These are phyloP conservation scores for Hordeum marinum DNA, from an alignment of 176 grass and related monocot species.

Conservation along the genomic window DNA sequence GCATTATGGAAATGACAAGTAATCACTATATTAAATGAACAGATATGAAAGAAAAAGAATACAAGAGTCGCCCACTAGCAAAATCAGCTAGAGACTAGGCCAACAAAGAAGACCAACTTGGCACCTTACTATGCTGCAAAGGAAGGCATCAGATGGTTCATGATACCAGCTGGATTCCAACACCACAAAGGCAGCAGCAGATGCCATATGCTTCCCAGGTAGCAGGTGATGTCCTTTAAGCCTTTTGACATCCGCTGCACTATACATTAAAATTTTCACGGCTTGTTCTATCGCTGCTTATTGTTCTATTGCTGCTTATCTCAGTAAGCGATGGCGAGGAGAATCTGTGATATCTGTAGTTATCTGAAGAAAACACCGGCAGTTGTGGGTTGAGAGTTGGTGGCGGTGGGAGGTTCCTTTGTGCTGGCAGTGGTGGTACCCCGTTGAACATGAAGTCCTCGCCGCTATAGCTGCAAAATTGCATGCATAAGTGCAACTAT, in stretches of 20 bases:
- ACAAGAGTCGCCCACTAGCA: background rate
- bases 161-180: conserved; percentile 22
- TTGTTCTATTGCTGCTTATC: conserved; percentile 16
- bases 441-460: conserved; percentile 54
- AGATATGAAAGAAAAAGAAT: background rate
- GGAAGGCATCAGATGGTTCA: conserved; percentile 21
- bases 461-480: conserved; percentile 47
- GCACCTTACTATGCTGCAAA: conserved; percentile 30
- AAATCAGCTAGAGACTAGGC: conserved; percentile 2
- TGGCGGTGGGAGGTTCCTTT: conserved; percentile 60
- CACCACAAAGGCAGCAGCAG: conserved; percentile 12
- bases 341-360: conserved; percentile 63
- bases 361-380: conserved; percentile 43
- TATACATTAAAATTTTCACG: conserved; percentile 61
- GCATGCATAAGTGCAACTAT: background rate
- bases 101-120: background rate
- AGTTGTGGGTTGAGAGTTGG: conserved; percentile 62
- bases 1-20: background rate
- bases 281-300: conserved; percentile 28
- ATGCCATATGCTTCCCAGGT: conserved; percentile 15
- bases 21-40: background rate
- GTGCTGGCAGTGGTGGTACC: conserved; percentile 55
- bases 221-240: background rate
- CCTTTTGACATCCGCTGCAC: background rate
- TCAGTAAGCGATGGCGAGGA: conserved; percentile 65